Evolutionary conservation across 352 stramenopile species (phyloP).

Genomic region (Phytophthora constricta): DNA sequence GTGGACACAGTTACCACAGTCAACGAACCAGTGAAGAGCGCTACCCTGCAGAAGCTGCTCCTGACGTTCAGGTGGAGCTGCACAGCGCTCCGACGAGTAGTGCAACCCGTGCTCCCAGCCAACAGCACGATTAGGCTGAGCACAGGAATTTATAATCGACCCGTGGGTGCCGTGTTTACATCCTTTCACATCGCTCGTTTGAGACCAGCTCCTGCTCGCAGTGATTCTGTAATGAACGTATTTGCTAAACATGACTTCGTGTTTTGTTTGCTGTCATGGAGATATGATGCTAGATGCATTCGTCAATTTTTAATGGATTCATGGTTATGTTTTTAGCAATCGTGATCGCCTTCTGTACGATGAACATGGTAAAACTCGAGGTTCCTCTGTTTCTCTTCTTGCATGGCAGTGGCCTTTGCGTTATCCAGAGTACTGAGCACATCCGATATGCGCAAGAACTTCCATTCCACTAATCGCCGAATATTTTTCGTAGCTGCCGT

Average conservation of each 20-base stretch:
- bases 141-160: too few species aligned
- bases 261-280: too few species aligned
- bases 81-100: background rate
- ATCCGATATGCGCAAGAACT: conserved; percentile 38
- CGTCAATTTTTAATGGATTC: too few species aligned
- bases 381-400: conserved; percentile 68
- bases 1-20: conserved; percentile 30
- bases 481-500: conserved; percentile 33
- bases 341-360: background rate
- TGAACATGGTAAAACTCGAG: conserved; percentile 77
- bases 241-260: background rate
- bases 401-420: conserved; percentile 31
- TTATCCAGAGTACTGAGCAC: conserved; percentile 35
- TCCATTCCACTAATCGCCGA: conserved; percentile 45
- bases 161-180: background rate
- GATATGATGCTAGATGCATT: too few species aligned
- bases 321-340: background rate
- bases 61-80: conserved; percentile 22
- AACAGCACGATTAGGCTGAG: conserved; percentile 24
- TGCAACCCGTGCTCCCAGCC: background rate
- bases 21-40: conserved; percentile 27
- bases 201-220: background rate
- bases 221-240: background rate
- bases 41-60: conserved; percentile 19
- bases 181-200: background rate